phyloP scores from a whole-genome alignment of 257 asterid species.

The Solanum piurae region DNA sequence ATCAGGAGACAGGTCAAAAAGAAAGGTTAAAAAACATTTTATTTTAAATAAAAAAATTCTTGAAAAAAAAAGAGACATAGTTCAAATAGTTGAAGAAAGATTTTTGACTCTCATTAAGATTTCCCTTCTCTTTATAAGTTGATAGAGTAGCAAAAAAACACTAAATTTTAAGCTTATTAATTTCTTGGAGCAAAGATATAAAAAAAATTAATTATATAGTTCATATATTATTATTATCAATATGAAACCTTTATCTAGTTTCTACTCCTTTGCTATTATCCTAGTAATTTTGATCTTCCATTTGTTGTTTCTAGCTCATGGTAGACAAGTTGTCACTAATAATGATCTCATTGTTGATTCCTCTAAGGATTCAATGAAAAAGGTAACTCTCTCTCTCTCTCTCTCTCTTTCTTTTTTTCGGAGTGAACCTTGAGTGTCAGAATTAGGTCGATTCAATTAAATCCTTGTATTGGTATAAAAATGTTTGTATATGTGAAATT shows the following conservation, averaged over 20 bases:
- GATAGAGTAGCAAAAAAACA: background rate
- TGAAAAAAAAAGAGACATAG: background rate
- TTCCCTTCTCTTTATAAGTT: background rate
- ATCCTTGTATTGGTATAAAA: background rate
- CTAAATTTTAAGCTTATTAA: background rate
- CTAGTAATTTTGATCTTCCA: background rate
- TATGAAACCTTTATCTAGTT: background rate
- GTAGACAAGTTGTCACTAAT: background rate
- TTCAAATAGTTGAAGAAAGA: background rate
- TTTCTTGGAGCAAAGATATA: background rate
- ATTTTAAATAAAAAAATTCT: too few relatives aligned
- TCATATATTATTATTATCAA: background rate
- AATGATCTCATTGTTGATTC: background rate
- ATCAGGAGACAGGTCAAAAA: constrained; percentile 41
- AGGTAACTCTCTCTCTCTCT: background rate
- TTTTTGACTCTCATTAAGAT: background rate
- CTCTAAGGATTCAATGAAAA: background rate
- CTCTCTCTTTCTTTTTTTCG: background rate
- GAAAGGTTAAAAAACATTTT: background rate
- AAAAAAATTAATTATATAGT: background rate
- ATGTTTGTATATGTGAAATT: background rate
- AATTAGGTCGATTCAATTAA: background rate
- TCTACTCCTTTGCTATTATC: background rate
- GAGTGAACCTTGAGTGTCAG: background rate
- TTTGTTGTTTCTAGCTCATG: background rate